Base-by-base conservation (phyloP, 305 asterid species). In the Rubia balearica region DNA sequence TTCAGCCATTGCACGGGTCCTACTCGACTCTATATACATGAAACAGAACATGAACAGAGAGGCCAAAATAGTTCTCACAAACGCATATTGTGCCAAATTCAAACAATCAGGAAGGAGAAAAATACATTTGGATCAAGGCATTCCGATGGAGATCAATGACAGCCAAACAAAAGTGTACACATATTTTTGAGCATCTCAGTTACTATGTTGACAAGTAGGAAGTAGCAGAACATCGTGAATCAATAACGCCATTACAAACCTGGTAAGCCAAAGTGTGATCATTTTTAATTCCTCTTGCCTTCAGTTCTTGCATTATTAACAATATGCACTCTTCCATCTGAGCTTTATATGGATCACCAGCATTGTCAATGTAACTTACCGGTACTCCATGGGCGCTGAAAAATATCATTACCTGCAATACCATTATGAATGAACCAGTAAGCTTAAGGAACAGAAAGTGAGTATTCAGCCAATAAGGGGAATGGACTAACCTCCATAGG, bases 341-440 rank as follows among this genome's bases (percentile, higher is more conserved):
- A 79, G 84, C 92, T 77, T 71, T 85, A 70, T 90, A 90, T 6
- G 97, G 98, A 79, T 93, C 98, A 13, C 98, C 97, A 5, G 97
- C 97, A 71, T 88, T 65, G 83, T 90, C 96, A 65, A 93, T 91
- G 49, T 93, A 93, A 77, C 97, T 93, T 14, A 90, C 91, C 7
- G 98, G 98, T 71, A 89, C 98, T 57, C 98, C 97, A 69, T 90
- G 98, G 64, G 98, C 97, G 41, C 98, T 93, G 78, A 93, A 93
- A 85, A 93, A 93, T 73, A 90, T 78, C 92, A 89, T 85, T 48
- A 88, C 86, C 97, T 90, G 68, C 59, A 70, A 65, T 11, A 30
- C 40, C 73, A 61, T 7, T 62, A 55, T 19, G 60, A 78, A 69
- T 19, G 68, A 81, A 33, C 3, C 30, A 42, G n/a, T 65, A 11